Base-by-base conservation (phyloP, 2,329 filamentous ascomycete genomes). In the Aspergillus arachidicola region DNA sequence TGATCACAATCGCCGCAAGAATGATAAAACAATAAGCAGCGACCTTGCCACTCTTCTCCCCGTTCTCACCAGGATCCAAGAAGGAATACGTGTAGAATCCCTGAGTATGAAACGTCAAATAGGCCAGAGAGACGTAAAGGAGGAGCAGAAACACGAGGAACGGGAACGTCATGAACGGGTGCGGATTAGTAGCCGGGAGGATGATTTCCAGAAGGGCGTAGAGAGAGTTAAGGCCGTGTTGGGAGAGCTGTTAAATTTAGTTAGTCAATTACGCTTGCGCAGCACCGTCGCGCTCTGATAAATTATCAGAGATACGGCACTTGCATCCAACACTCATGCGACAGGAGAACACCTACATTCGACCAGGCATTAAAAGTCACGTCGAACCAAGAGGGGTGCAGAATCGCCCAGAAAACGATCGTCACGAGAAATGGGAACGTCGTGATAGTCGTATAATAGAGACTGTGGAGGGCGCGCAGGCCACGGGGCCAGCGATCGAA, bases 31-130 rank as follows among this genome's bases (percentile, higher is more conserved):
- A 85, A 72, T 91, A 92, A 2, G 81, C 90, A 1, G 87, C 86
- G 4, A 93, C 87, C 7, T 82, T 78, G 0, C 82, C 84, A 32
- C 71, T 74, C 30, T 74, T 66, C 60, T 82, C 74, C 19, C 84
- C 83, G 57, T 85, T 77, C 21, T 75, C 72, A 6, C 78, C 73
- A 1, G 87, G 83, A 74, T 96, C 84, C n/a, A 96, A 84, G 78
- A 96, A 96, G 62, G 72, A 75, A 79, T 96, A 96, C 0, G 90
- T 85, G 76, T 94, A 96, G 74, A 90, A 92, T 3, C 86, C 86
- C 75, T 93, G 83, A 0, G 88, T 89, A 5, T 86, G 86, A 64
- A 86, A 78, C 0, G 91, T 94, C 26, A 95, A 69, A 76, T 92
- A 96, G 1, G 91, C 92, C 19, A 96, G 79, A 0, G 81, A 86